A percentile compares a stretch with the other conserved stretches of the same genome.
Evolutionary conservation across 805 yeast genomes (phyloP).

Genomic region (Saturnispora saitoi): DNA sequence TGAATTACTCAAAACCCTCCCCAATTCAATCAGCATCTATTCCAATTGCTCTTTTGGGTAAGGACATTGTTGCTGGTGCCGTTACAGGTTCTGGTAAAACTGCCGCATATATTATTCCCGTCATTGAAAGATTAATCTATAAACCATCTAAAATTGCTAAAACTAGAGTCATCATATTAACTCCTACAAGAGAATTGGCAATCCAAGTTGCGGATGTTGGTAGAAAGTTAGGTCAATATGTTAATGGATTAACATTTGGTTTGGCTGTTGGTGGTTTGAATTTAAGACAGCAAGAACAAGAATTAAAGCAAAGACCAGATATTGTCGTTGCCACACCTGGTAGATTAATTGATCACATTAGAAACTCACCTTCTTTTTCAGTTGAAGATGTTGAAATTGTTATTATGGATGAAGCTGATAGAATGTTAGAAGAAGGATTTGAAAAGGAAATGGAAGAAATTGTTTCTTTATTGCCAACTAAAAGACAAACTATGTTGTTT

Average conservation of each 20-base stretch:
- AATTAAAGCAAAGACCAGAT: slow-evolving; percentile 87
- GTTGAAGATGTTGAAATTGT: slow-evolving; percentile 88
- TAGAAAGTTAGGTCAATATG: slow-evolving; percentile 68
- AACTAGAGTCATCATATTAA: slow-evolving; percentile 81
- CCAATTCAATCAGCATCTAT: slow-evolving; percentile 92
- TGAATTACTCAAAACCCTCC: slow-evolving; percentile 84
- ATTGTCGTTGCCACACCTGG: slow-evolving; percentile 98
- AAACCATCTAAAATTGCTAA: slow-evolving; percentile 81
- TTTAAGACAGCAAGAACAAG: slow-evolving; percentile 91
- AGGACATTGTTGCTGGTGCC: slow-evolving; percentile 97
- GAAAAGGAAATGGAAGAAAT: slow-evolving; percentile 91
- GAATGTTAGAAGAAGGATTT: slow-evolving; percentile 99
- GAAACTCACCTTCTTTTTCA: slow-evolving; percentile 88
- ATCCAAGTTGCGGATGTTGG: slow-evolving; percentile 95
- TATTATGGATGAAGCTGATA: slow-evolving; percentile 95
- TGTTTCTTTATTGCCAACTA: slow-evolving; percentile 74
- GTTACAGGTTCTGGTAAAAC: slow-evolving; percentile 99
- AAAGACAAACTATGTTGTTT: slow-evolving; percentile 87
- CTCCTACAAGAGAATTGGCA: slow-evolving; percentile 98
- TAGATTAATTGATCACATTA: slow-evolving; percentile 91
- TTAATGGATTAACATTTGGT: slow-evolving; percentile 74
- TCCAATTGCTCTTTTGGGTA: slow-evolving; percentile 88
- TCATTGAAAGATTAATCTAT: slow-evolving; percentile 82
- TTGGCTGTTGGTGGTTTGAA: slow-evolving; percentile 98
- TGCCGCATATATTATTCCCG: slow-evolving; percentile 96